Conservation (phyloP, 208 protist genomes). For the Trichomonas vaginalis region DNA sequence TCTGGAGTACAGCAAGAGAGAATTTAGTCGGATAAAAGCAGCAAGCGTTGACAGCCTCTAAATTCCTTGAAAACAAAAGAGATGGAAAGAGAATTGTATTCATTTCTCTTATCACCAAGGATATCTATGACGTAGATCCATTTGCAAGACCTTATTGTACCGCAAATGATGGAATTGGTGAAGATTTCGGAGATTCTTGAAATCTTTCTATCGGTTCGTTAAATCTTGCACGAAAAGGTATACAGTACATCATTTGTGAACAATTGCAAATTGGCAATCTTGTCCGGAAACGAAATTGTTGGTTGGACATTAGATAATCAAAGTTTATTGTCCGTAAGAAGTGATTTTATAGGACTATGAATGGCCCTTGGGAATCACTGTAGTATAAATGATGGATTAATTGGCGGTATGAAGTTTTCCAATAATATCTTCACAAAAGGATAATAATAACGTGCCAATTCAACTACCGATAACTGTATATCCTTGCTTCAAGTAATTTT, state of each 20-base stretch:
- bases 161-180: background rate
- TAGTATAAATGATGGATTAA: background rate
- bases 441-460: background rate
- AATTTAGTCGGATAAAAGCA: background rate
- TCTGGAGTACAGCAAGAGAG: background rate
- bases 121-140: background rate
- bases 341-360: background rate
- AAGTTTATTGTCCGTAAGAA: background rate
- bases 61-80: background rate
- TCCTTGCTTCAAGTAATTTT: background rate
- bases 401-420: background rate
- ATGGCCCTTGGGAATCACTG: background rate
- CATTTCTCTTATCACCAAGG: background rate
- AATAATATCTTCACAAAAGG: background rate
- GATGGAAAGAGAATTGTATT: background rate
- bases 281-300: background rate
- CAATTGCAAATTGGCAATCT: background rate
- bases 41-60: background rate
- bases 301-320: background rate
- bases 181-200: background rate
- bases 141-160: background rate
- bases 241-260: background rate
- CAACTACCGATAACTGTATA: background rate
- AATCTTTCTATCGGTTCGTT: background rate
- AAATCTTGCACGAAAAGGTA: background rate